phyloP scores from a whole-genome alignment of 176 grass and related monocot species.

The Zea mays region Zm-B73-REFERENCE-NAM-5.0 NC_050096.1:5774501-5775000 shows the following conservation, averaged over 20 bases:
- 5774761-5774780: slow-evolving; percentile 69
- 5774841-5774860: slow-evolving; percentile 27
- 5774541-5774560: slow-evolving; percentile 96
- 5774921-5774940: slow-evolving; percentile 76
- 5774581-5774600: slow-evolving; percentile 95
- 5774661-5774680: slow-evolving; percentile 47
- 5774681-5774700: slow-evolving; percentile 19
- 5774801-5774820: slow-evolving; percentile 17
- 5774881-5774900: slow-evolving; percentile 53
- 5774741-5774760: slow-evolving; percentile 72
- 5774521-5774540: slow-evolving; percentile 91
- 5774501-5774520: slow-evolving; percentile 66
- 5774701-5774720: slow-evolving; percentile 42
- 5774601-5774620: slow-evolving; percentile 88
- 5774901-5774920: slow-evolving; percentile 54
- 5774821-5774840: not conserved
- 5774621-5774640: slow-evolving; percentile 95
- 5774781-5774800: slow-evolving; percentile 63
- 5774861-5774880: slow-evolving; percentile 30
- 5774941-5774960: slow-evolving; percentile 81
- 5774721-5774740: slow-evolving; percentile 97
- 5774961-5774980: slow-evolving; percentile 88
- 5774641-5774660: slow-evolving; percentile 61
- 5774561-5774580: slow-evolving; percentile 82
- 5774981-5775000: slow-evolving; percentile 85